Percentiles rank a stretch among this genome's conserved stretches.
These are phyloP conservation scores for Colletotrichum kahawae DNA, from an alignment of 2,329 filamentous ascomycete genomes.

Conservation along the genomic window DNA sequence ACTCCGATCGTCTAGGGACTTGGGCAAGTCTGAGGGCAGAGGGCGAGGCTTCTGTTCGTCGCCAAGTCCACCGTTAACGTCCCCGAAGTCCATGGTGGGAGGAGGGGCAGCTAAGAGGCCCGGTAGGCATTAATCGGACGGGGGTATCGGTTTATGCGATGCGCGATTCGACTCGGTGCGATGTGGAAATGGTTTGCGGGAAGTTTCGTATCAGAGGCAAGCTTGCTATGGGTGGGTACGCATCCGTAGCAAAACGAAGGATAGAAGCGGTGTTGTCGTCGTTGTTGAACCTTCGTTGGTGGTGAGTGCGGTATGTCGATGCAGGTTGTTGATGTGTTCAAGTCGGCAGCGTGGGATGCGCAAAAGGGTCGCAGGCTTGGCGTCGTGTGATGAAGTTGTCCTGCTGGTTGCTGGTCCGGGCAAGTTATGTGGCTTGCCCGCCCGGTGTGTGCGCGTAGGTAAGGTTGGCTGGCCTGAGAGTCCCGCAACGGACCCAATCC, in stretches of 20 bases:
- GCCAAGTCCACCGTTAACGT: conserved; percentile 47
- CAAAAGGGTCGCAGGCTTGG: background rate
- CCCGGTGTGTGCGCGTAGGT: background rate
- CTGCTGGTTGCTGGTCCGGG: background rate
- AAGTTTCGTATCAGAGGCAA: background rate
- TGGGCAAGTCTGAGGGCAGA: conserved; percentile 87
- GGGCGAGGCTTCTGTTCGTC: conserved; percentile 48
- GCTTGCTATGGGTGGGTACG: background rate
- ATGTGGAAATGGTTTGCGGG: background rate
- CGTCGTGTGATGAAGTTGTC: background rate
- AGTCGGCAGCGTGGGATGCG: background rate
- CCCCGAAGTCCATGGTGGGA: conserved; percentile 64
- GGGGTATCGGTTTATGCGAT: conserved; percentile 9
- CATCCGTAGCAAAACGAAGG: background rate
- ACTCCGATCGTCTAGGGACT: conserved; percentile 86
- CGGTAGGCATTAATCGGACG: conserved; percentile 18
- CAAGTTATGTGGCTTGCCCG: background rate
- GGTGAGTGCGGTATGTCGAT: background rate
- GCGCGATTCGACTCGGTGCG: conserved; percentile 3
- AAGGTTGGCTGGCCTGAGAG: background rate
- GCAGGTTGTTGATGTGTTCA: background rate
- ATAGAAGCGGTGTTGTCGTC: no score
- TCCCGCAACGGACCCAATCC: background rate
- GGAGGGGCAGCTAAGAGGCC: conserved; percentile 37
- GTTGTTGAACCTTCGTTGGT: background rate